Evolutionary conservation across 495 filamentous ascomycete species (phyloP), one percentile per base, ranked within the genome.

Genomic region (Tuber microsphaerosporum): DNA sequence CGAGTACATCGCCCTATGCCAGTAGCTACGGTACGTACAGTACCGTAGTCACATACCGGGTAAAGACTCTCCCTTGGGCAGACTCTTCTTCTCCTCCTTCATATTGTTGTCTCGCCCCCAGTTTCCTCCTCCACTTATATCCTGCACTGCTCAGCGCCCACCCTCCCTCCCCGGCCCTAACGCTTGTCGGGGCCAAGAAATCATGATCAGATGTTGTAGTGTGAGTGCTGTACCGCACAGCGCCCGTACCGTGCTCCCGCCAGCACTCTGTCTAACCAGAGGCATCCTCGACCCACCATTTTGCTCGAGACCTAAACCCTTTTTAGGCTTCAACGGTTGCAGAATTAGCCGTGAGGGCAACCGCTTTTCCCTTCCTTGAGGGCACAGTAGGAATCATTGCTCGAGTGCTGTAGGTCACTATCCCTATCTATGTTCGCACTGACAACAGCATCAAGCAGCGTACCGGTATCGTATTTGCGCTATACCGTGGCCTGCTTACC

Each of bases 261-360:
- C n/a, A 61, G n/a, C 10, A 61, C 51, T 14, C 12, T 17, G 56
- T 65, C 14, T 7, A n/a, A 6, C 16, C 56, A 65, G 56, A 65
- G 2, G 26, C 26, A 65, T 8, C 56, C 12, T 17, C 26, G 56
- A 26, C 16, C 12, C 56, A 65, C 26, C 26, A 65, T 65, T 17
- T 34, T 7, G 56, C 12, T 31, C 16, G 12, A 65, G 26, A 34
- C 56, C 56, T 26, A 56, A 26, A 7, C 20, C 56, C 56, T 8
- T 65, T 61, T 65, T 65, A 65, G 56, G 56, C 56, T 65, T 65
- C 56, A 34, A 65, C 26, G 56, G 56, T 31, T 65, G 56, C 26
- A 34, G 16, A 17, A 65, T 34, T 65, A 65, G 34, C 26, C 56
- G 26, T 65, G 31, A 3, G 56, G 26, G 56, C 56, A 34, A 61